Evolutionary conservation across 176 grass and related monocot species (phyloP).

Genomic region (Poa pratensis): DNA sequence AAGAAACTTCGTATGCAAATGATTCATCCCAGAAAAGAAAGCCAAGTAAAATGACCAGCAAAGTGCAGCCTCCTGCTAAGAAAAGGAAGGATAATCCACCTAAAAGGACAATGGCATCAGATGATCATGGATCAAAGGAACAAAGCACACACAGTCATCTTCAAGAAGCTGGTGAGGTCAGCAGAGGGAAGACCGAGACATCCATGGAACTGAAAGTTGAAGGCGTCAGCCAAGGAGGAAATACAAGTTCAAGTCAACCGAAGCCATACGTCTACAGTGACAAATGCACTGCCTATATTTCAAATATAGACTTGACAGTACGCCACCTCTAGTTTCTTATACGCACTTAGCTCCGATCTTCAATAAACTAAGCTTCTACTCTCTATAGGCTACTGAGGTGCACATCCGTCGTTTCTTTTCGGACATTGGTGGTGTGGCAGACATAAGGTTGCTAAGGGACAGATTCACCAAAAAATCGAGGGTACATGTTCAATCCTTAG

Average conservation of each 20-base stretch:
- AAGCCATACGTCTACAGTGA: slow-evolving; percentile 67
- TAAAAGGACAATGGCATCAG: slow-evolving; percentile 38
- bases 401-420: slow-evolving; percentile 72
- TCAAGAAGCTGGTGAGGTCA: slow-evolving; percentile 46
- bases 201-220: slow-evolving; percentile 27
- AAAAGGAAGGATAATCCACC: slow-evolving; percentile 69
- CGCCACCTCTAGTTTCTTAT: slow-evolving; percentile 37
- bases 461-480: slow-evolving; percentile 80
- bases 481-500: slow-evolving; percentile 47
- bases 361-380: slow-evolving; percentile 37
- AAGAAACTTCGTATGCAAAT: slow-evolving; percentile 50
- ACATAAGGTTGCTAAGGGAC: slow-evolving; percentile 84
- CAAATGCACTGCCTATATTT: slow-evolving; percentile 82
- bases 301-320: slow-evolving; percentile 68
- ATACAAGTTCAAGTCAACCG: slow-evolving; percentile 50
- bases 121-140: slow-evolving; percentile 45
- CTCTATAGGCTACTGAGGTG: slow-evolving; percentile 74
- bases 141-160: slow-evolving; percentile 36
- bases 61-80: slow-evolving; percentile 70
- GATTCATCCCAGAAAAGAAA: slow-evolving; percentile 85
- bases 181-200: slow-evolving; percentile 31
- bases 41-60: slow-evolving; percentile 58
- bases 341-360: slow-evolving; percentile 27
- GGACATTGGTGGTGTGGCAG: slow-evolving; percentile 72
- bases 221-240: slow-evolving; percentile 30